Evolutionary conservation across 345 rosid genomes (phyloP).

Genomic region (Raphanus sativus): DNA sequence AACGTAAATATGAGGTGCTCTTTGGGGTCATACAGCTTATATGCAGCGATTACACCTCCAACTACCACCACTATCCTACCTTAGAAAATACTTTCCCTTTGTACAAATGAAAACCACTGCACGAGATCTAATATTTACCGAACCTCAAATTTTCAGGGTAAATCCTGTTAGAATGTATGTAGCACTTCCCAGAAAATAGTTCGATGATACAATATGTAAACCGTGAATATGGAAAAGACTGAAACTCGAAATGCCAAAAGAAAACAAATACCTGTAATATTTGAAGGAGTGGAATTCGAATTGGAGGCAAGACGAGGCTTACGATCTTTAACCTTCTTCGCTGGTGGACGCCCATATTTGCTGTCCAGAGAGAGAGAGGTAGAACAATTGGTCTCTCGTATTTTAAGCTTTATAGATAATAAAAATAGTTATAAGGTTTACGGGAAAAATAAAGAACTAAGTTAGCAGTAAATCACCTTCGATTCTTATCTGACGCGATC

Average conservation of each 20-base stretch:
- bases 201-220: background rate
- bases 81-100: background rate
- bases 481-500: constrained; percentile 64
- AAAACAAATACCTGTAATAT: constrained; percentile 58
- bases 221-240: background rate
- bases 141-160: constrained; percentile 10
- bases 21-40: constrained; percentile 10
- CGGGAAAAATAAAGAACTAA: constrained; percentile 19
- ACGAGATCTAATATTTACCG: constrained; percentile 7
- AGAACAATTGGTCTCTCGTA: constrained; percentile 3
- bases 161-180: background rate
- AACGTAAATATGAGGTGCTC: constrained; percentile 6
- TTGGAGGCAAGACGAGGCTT: constrained; percentile 61
- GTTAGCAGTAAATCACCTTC: constrained; percentile 54
- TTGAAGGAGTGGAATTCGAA: constrained; percentile 47
- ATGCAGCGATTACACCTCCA: constrained; percentile 11
- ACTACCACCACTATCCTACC: constrained; percentile 1
- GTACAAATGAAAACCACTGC: constrained; percentile 13
- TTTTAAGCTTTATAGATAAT: background rate
- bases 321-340: constrained; percentile 77
- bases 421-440: constrained; percentile 16
- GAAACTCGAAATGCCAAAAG: constrained; percentile 6
- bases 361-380: constrained; percentile 45
- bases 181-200: background rate
- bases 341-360: constrained; percentile 85